Conservation (phyloP, 306 rosid species). For the Abrus pulchellus region DNA sequence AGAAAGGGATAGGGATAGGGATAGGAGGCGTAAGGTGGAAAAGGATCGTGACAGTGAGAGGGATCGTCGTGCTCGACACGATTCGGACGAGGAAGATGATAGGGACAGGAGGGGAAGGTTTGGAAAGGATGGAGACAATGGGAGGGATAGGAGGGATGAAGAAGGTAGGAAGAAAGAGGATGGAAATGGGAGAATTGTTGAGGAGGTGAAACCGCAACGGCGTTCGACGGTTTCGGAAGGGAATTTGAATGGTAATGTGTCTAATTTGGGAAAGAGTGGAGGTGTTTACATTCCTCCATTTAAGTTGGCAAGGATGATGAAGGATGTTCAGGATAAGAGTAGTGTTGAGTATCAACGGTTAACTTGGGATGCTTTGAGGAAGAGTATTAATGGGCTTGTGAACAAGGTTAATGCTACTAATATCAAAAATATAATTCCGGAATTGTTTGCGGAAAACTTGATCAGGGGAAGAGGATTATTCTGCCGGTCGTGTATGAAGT, state of each 20-base stretch:
- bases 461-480: slow-evolving; percentile 94
- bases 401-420: slow-evolving; percentile 95
- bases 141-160: background rate
- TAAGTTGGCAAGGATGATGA: slow-evolving; percentile 95
- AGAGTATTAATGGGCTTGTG: slow-evolving; percentile 94
- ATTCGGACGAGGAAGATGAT: slow-evolving; percentile 15
- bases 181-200: slow-evolving; percentile 50
- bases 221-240: slow-evolving; percentile 49
- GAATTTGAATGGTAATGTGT: slow-evolving; percentile 55
- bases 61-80: background rate
- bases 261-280: slow-evolving; percentile 82
- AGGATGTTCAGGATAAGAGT: slow-evolving; percentile 87
- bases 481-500: slow-evolving; percentile 95
- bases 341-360: slow-evolving; percentile 85
- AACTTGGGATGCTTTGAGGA: slow-evolving; percentile 97
- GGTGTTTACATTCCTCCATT: slow-evolving; percentile 96
- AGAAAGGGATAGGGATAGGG: slow-evolving; percentile 36
- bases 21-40: slow-evolving; percentile 18
- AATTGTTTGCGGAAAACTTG: slow-evolving; percentile 80
- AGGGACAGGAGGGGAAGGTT: background rate
- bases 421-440: slow-evolving; percentile 86
- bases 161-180: slow-evolving; percentile 55
- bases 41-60: slow-evolving; percentile 19
- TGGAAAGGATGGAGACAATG: background rate
- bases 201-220: slow-evolving; percentile 50